Conservation (phyloP, 805 yeast species). For the Candida boidinii region DNA sequence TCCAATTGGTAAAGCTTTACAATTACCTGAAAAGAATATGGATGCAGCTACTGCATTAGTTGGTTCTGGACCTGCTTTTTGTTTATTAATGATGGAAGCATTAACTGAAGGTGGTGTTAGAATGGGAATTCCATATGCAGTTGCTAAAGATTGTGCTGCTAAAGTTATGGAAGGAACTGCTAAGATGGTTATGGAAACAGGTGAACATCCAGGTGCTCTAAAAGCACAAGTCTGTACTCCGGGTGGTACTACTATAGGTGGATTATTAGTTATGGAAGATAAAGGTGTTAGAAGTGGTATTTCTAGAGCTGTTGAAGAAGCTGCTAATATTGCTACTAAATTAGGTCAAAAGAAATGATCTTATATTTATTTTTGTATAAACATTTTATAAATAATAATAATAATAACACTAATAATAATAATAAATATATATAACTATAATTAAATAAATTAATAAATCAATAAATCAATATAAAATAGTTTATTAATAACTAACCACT, state of each 20-base stretch:
- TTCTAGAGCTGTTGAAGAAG: conserved; percentile 83
- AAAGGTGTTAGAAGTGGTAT: conserved; percentile 82
- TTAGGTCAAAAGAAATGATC: conserved; percentile 39
- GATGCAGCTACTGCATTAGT: conserved; percentile 93
- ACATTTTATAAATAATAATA: not conserved
- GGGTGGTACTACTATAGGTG: conserved; percentile 97
- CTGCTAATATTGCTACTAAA: conserved; percentile 68
- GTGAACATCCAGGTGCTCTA: conserved; percentile 81
- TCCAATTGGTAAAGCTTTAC: conserved; percentile 60
- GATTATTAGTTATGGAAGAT: conserved; percentile 86
- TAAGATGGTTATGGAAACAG: conserved; percentile 75
- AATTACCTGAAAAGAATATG: conserved; percentile 84
- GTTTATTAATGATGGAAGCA: conserved; percentile 81
- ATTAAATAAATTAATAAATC: not conserved
- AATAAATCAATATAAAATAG: not conserved
- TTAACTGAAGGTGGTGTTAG: conserved; percentile 90
- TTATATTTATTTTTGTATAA: conserved; percentile 1
- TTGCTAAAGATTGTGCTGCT: conserved; percentile 80
- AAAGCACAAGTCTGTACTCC: conserved; percentile 92
- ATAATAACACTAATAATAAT: conserved; percentile 1
- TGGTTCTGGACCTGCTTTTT: conserved; percentile 97
- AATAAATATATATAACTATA: not conserved
- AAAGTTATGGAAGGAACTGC: conserved; percentile 94
- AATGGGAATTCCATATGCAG: conserved; percentile 85
- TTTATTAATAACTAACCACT: too few species aligned